Base-by-base conservation (phyloP, 805 yeast species). In the Saccharomycopsis fermentans region DNA sequence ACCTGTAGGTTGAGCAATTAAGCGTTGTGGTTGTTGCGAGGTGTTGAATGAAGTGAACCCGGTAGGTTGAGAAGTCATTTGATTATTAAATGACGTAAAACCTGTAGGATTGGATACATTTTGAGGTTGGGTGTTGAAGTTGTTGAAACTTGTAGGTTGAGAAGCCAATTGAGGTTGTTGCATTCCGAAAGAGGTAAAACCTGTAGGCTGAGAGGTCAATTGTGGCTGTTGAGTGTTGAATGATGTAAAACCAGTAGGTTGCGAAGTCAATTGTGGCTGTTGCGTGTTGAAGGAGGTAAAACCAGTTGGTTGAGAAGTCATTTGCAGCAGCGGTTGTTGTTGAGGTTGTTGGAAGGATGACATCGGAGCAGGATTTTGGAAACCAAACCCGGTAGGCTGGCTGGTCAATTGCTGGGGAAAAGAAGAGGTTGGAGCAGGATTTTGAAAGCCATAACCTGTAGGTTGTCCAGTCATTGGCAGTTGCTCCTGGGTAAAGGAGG, bases 1-100 rank as follows among this genome's bases (percentile, higher is more conserved):
- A 19, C 74, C 74, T 37, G 73, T 65, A 52, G 65, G 67, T 62
- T 68, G 69, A 47, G 66, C 67, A 43, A 62, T 65, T 52, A 67
- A 60, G 29, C 66, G 66, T 57, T 59, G 63, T 54, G 68, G 71
- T 40, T 64, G 66, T 56, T 62, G 67, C 36, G 59, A 66, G 52
- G 59, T 35, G 51, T 50, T 58, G 47, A 57, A 59, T 52, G 56
- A 26, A 51, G 55, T 36, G 59, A 60, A 61, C 53, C 59, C 59
- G 47, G 52, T 57, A 47, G 63, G 66, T 43, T 59, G 65, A 37
- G 62, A 53, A 32, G 66, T 68, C 11, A 40, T 40, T 58, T 63
- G 27, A 27, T 17, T 48, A 35, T n/a, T 55, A 56, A 48, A 58
- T 64, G 54, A 61, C 65, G 11, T 72, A 52, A 62, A 66, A 5